These are phyloP conservation scores for Podospora bellae-mahoneyi DNA, from an alignment of 495 filamentous ascomycete species.

Conservation along the genomic window DNA sequence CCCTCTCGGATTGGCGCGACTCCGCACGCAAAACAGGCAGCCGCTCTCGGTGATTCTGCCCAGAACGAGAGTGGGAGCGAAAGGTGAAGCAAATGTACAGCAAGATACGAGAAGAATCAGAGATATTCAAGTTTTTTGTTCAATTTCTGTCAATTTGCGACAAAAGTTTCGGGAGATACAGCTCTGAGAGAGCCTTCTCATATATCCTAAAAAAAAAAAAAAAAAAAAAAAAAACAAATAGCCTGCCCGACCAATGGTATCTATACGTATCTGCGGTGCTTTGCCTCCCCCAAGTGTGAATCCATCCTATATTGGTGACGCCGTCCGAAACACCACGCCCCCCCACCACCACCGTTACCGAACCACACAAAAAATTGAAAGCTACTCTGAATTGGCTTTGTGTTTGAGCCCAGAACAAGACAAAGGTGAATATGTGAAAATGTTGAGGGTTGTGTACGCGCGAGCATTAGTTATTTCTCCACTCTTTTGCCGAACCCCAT, in stretches of 20 bases:
- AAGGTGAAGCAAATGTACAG: background rate
- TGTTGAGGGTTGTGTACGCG: slow-evolving; percentile 8
- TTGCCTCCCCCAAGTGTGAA: slow-evolving; percentile 2
- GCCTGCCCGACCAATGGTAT: slow-evolving; percentile 6
- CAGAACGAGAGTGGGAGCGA: background rate
- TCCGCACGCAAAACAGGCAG: background rate
- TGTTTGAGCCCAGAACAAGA: background rate
- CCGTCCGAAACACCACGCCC: slow-evolving; percentile 6
- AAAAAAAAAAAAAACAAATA: slow-evolving; percentile 4
- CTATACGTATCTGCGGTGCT: background rate
- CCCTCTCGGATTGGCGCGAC: background rate
- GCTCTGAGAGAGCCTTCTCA: background rate
- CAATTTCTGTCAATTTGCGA: background rate
- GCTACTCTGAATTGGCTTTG: background rate
- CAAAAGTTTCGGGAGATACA: background rate
- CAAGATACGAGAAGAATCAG: background rate
- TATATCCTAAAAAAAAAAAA: slow-evolving; percentile 7
- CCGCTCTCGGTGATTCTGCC: background rate
- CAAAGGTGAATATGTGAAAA: background rate
- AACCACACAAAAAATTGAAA: background rate
- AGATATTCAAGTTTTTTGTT: background rate
- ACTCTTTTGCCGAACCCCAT: background rate
- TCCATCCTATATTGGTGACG: slow-evolving; percentile 4
- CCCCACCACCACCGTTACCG: slow-evolving; percentile 1
- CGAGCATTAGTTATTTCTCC: background rate